A percentile compares a stretch with the other conserved stretches of the same genome.
phyloP scores from a whole-genome alignment of 1,284 basidiomycete species.

The Rugosomyces carneus region DNA sequence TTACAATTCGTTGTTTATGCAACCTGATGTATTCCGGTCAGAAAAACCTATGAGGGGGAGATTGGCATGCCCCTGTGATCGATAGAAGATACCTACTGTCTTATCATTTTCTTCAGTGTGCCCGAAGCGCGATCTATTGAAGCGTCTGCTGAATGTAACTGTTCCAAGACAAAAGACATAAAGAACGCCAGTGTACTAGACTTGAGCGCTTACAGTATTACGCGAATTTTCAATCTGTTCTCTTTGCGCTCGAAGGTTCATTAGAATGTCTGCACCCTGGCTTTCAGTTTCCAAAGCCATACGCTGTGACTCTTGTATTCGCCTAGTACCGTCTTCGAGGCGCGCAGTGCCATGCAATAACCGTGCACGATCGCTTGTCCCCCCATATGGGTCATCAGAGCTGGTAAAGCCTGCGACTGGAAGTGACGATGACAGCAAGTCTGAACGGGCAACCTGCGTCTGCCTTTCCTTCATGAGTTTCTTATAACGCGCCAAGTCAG shows the following conservation, averaged over 20 bases:
- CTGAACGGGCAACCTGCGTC: slow-evolving; percentile 50
- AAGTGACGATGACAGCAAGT: slow-evolving; percentile 49
- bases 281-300: slow-evolving; percentile 96
- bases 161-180: slow-evolving; percentile 5
- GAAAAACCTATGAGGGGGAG: slow-evolving; percentile 29
- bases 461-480: slow-evolving; percentile 67
- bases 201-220: slow-evolving; percentile 61
- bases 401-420: slow-evolving; percentile 37
- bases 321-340: slow-evolving; percentile 72
- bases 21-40: slow-evolving; percentile 47
- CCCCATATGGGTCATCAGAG: slow-evolving; percentile 77
- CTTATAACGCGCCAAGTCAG: slow-evolving; percentile 71
- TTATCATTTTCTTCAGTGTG: slow-evolving; percentile 73
- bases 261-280: slow-evolving; percentile 88
- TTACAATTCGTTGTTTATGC: slow-evolving; percentile 76
- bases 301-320: slow-evolving; percentile 87
- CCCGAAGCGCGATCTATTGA: slow-evolving; percentile 70
- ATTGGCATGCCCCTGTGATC: slow-evolving; percentile 10
- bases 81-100: slow-evolving; percentile 43
- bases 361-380: slow-evolving; percentile 65
- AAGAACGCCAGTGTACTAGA: background rate
- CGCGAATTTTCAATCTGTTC: slow-evolving; percentile 95
- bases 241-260: slow-evolving; percentile 81
- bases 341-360: slow-evolving; percentile 70
- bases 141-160: slow-evolving; percentile 67